A percentile compares a stretch with the other conserved stretches of the same genome.
Conservation (phyloP, 164 flowering plant species). For the Piper longum region DNA sequence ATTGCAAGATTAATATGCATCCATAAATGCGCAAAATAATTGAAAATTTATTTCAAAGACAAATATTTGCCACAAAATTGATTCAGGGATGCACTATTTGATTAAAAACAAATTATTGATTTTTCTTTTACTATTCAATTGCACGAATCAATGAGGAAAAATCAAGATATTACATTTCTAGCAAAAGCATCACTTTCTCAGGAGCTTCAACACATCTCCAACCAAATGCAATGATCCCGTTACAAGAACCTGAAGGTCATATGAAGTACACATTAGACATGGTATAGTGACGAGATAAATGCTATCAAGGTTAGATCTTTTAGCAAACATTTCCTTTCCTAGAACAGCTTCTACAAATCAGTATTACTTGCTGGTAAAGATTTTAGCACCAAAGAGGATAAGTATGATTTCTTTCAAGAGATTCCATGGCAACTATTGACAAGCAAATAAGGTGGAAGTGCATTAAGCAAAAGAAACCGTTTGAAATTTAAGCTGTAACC, state of each 20-base stretch:
- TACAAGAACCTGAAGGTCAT: conserved; percentile 53
- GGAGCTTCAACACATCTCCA: conserved; percentile 68
- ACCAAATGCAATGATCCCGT: conserved; percentile 82
- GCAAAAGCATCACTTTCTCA: conserved; percentile 28
- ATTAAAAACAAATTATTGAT: no score
- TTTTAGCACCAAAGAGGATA: neutral
- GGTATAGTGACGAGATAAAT: neutral
- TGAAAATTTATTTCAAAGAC: no score
- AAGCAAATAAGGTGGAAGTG: neutral
- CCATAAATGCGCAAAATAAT: no score
- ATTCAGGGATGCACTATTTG: no score
- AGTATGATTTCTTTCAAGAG: neutral
- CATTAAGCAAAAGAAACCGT: neutral
- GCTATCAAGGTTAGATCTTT: no score
- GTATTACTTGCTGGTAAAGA: neutral
- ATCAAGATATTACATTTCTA: no score
- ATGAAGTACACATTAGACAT: neutral
- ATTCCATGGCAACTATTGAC: neutral
- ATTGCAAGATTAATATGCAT: no score
- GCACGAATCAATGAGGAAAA: neutral
- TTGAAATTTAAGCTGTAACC: conserved; percentile 23
- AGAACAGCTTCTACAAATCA: neutral
- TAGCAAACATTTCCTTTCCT: neutral
- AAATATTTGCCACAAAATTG: no score
- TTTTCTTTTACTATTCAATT: neutral